Percentiles rank a stretch among this genome's conserved stretches.
Evolutionary conservation across 257 asterid genomes (phyloP).

Genomic region (Gynochthodes officinalis): DNA sequence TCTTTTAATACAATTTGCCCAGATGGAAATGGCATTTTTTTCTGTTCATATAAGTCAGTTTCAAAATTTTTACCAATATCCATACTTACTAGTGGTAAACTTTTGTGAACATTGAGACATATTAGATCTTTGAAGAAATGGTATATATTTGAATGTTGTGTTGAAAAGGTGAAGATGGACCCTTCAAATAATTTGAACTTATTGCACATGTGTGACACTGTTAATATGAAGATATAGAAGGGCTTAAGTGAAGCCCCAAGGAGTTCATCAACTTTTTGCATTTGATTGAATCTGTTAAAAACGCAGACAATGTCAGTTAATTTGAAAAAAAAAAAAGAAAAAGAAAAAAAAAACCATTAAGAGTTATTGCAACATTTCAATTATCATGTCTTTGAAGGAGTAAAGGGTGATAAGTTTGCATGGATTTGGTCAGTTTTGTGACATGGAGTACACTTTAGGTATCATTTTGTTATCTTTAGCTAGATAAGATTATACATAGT

Average conservation of each 20-base stretch:
- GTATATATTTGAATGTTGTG: not conserved
- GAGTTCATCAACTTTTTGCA: not conserved
- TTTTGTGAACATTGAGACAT: not conserved
- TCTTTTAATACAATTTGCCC: not conserved
- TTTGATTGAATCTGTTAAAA: constrained; percentile 4
- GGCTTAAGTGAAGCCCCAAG: not conserved
- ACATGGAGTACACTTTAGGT: not conserved
- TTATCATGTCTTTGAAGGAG: not conserved
- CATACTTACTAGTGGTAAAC: not conserved
- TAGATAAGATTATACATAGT: not conserved
- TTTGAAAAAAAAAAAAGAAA: too few relatives aligned
- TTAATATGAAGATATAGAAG: not conserved
- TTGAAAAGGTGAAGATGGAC: constrained; percentile 1
- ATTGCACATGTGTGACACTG: not conserved
- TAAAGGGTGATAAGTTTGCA: not conserved
- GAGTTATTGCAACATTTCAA: not conserved
- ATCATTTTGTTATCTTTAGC: not conserved
- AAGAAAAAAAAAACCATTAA: not conserved
- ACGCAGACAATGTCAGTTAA: not conserved
- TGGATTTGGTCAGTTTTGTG: not conserved
- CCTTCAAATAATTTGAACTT: not conserved
- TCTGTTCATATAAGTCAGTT: not conserved
- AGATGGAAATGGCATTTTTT: not conserved
- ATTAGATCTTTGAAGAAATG: too few relatives aligned
- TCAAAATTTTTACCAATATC: not conserved